These are phyloP conservation scores for Phytophthora megakarya DNA, from an alignment of 352 stramenopile species.

Conservation along the genomic window DNA sequence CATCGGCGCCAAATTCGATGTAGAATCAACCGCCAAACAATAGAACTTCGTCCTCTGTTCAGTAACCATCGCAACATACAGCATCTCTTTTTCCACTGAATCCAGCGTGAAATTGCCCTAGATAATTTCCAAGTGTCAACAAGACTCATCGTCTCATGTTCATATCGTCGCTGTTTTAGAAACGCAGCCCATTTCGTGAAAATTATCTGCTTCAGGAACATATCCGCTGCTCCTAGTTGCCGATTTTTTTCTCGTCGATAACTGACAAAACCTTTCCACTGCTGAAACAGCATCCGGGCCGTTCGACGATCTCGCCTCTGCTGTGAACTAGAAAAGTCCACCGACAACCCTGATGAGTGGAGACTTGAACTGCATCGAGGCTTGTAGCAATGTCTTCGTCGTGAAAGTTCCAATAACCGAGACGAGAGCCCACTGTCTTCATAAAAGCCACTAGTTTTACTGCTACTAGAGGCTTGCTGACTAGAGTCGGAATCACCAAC, in stretches of 20 bases:
- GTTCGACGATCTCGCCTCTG: background rate
- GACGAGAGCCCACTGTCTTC: background rate
- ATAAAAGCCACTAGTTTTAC: constrained; percentile 7
- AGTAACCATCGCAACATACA: constrained; percentile 13
- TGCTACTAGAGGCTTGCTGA: background rate
- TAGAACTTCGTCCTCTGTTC: constrained; percentile 9
- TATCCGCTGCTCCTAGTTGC: constrained; percentile 6
- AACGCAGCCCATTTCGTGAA: constrained; percentile 25
- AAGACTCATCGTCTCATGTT: constrained; percentile 20
- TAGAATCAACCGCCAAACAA: constrained; percentile 35
- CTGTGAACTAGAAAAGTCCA: background rate
- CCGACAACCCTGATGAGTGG: constrained; percentile 3
- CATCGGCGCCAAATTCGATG: constrained; percentile 39
- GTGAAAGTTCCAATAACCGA: background rate
- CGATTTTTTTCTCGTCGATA: constrained; percentile 22
- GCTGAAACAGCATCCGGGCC: constrained; percentile 34
- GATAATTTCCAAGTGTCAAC: constrained; percentile 27
- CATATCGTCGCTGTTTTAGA: constrained; percentile 6
- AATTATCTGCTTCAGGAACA: constrained; percentile 31
- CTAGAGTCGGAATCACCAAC: constrained; percentile 9
- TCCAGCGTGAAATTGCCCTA: constrained; percentile 13
- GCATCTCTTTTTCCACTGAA: constrained; percentile 4
- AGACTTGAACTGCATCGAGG: background rate
- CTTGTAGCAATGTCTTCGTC: constrained; percentile 3
- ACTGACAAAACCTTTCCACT: constrained; percentile 37